Conservation (phyloP, 306 rosid species). For the Dalbergia cochinchinensis region DNA sequence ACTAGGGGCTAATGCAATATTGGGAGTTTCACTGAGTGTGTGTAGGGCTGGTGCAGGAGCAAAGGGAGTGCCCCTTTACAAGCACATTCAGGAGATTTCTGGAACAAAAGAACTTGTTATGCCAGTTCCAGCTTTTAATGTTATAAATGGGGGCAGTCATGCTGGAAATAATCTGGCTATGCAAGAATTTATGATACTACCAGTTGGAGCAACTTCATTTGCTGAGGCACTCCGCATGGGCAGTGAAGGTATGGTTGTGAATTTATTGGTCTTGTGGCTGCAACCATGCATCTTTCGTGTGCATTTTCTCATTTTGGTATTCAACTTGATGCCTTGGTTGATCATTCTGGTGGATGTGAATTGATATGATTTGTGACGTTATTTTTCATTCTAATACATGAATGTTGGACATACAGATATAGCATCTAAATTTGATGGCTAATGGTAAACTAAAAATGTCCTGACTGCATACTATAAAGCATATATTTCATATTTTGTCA, state of each 20-base stretch:
- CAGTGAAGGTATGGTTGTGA: slow-evolving; percentile 73
- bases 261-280: slow-evolving; percentile 20
- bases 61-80: slow-evolving; percentile 87
- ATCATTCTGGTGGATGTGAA: background rate
- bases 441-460: slow-evolving; percentile 16
- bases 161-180: slow-evolving; percentile 97
- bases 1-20: slow-evolving; percentile 95
- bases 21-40: slow-evolving; percentile 93
- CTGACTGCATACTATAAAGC: slow-evolving; percentile 26
- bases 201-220: slow-evolving; percentile 92
- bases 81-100: slow-evolving; percentile 89
- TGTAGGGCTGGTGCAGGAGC: slow-evolving; percentile 99
- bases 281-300: slow-evolving; percentile 14
- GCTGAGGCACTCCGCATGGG: slow-evolving; percentile 95
- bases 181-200: slow-evolving; percentile 99
- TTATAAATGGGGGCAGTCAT: slow-evolving; percentile 95
- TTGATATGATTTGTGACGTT: slow-evolving; percentile 9
- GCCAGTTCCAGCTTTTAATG: slow-evolving; percentile 99
- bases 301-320: slow-evolving; percentile 25
- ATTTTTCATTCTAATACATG: slow-evolving; percentile 4
- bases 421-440: slow-evolving; percentile 33
- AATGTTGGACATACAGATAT: background rate
- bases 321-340: slow-evolving; percentile 16
- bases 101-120: slow-evolving; percentile 92
- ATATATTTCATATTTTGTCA: background rate